A percentile compares a stretch with the other conserved stretches of the same genome.
These are phyloP conservation scores for Lasiodiplodia citricola DNA, from an alignment of 2,329 filamentous ascomycete genomes.

Conservation along the genomic window DNA sequence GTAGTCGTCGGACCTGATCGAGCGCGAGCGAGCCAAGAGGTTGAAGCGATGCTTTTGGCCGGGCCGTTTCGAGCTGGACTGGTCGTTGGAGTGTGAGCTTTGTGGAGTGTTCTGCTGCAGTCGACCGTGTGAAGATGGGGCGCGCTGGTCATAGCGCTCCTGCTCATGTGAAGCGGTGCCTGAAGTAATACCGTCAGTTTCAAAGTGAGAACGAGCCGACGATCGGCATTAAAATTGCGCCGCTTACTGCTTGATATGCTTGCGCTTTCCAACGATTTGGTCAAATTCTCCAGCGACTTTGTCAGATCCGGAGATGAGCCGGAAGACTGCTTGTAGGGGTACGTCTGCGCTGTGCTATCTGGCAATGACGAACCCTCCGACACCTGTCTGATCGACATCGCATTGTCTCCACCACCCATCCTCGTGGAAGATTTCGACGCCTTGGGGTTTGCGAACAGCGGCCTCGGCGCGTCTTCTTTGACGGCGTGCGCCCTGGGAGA, in stretches of 20 bases:
- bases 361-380: constrained; percentile 40
- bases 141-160: constrained; percentile 25
- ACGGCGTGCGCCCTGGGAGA: constrained; percentile 37
- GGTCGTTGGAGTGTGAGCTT: constrained; percentile 18
- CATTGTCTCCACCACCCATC: constrained; percentile 29
- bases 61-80: constrained; percentile 12
- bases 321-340: constrained; percentile 49
- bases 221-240: constrained; percentile 13
- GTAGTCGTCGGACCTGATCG: constrained; percentile 51
- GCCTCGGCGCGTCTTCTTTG: constrained; percentile 45
- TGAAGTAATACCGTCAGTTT: constrained; percentile 9
- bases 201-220: neutral
- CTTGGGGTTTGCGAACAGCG: constrained; percentile 56
- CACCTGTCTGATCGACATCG: constrained; percentile 38
- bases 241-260: constrained; percentile 27
- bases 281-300: constrained; percentile 40
- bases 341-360: constrained; percentile 49
- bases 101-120: constrained; percentile 19
- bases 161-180: constrained; percentile 25
- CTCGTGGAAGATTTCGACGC: constrained; percentile 54
- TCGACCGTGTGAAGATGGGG: constrained; percentile 22
- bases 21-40: constrained; percentile 49
- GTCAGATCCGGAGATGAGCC: constrained; percentile 56
- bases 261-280: constrained; percentile 39
- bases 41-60: constrained; percentile 32